A percentile compares a stretch with the other conserved stretches of the same genome.
Conservation (phyloP, 2,329 filamentous ascomycete genomes). For the Fusarium avenaceum region DNA sequence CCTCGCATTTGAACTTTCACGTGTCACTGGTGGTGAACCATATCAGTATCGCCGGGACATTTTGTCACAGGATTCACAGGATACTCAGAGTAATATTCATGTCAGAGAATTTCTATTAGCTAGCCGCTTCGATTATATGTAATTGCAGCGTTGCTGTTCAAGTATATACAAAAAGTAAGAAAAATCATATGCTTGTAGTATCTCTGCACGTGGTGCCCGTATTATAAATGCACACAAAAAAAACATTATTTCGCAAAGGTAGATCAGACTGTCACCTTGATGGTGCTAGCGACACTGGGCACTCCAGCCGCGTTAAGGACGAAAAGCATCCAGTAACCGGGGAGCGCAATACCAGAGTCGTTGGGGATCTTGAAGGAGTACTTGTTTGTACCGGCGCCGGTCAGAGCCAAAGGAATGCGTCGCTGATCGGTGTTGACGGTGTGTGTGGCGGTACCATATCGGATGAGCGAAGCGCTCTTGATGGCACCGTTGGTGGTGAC, state of each 20-base stretch:
- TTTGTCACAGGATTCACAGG: not conserved
- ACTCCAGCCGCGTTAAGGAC: conserved; percentile 37
- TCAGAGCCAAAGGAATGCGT: conserved; percentile 32
- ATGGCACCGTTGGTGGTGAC: conserved; percentile 26
- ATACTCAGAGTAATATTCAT: not conserved
- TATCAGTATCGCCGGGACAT: not conserved
- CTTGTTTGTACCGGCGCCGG: conserved; percentile 25
- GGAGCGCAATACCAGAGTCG: conserved; percentile 38
- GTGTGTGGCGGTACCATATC: conserved; percentile 41
- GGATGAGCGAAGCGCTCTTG: conserved; percentile 33
- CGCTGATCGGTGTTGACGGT: conserved; percentile 44
- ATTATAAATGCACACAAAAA: conserved; percentile 1
- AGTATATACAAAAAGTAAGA: conserved; percentile 22
- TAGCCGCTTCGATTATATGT: conserved; percentile 7
- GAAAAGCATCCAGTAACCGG: conserved; percentile 45
- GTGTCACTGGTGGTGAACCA: not conserved
- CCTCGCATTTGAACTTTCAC: no score
- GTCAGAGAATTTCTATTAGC: conserved; percentile 15
- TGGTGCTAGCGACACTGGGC: conserved; percentile 38
- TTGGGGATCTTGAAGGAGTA: conserved; percentile 34
- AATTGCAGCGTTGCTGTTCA: conserved; percentile 1
- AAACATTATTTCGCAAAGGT: not conserved
- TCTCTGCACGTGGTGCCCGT: not conserved
- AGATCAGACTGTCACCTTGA: conserved; percentile 30
- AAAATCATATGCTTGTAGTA: conserved; percentile 7